phyloP scores from a whole-genome alignment of 2,329 filamentous ascomycete species.

The Aspergillus sp. region DNA sequence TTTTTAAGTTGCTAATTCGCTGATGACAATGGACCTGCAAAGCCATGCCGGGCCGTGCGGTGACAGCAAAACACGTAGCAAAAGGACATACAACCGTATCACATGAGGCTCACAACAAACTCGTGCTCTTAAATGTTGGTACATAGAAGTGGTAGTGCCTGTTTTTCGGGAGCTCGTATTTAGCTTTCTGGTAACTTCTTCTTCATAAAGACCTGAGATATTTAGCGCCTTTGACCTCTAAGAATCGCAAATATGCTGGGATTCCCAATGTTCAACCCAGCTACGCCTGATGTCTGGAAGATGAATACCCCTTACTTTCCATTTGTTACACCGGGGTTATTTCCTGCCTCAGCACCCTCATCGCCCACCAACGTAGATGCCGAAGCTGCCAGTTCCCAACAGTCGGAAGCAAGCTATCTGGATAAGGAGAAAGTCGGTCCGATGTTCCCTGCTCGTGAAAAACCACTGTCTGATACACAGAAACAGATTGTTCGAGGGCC shows the following conservation, averaged over 20 bases:
- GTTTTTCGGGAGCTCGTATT: too few species aligned
- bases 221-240: too few species aligned
- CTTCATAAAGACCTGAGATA: too few species aligned
- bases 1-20: not conserved
- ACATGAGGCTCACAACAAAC: not conserved
- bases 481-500: not conserved
- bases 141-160: not conserved
- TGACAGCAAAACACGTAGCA: not conserved
- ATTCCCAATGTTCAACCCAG: not conserved
- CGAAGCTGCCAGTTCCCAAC: not conserved
- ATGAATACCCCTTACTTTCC: not conserved
- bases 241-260: not conserved
- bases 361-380: not conserved
- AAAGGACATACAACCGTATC: not conserved
- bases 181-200: too few species aligned
- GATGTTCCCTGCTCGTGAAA: not conserved
- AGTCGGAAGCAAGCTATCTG: not conserved
- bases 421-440: not conserved
- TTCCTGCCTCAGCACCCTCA: not conserved
- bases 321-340: not conserved
- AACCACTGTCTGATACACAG: not conserved
- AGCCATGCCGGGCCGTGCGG: not conserved
- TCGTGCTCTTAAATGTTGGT: not conserved
- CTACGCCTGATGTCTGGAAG: not conserved
- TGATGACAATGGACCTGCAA: too few species aligned